A percentile compares a stretch with the other conserved stretches of the same genome.
Evolutionary conservation across 257 asterid species (phyloP).

Genomic region (Cordia subcordata): DNA sequence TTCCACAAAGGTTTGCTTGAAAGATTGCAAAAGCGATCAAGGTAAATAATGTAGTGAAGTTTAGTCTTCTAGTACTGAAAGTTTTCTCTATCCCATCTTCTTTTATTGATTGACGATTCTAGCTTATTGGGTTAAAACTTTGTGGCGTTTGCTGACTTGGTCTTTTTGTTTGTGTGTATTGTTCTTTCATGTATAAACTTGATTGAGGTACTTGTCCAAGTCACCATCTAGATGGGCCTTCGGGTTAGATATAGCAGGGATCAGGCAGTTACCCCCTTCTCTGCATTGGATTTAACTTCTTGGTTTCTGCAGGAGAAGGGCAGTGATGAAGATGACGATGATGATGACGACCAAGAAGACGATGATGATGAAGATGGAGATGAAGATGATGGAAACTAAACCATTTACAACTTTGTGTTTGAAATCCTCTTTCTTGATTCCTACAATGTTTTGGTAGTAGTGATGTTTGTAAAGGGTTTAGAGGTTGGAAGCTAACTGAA

Average conservation of each 20-base stretch:
- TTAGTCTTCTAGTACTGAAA: background rate
- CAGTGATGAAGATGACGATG: conserved; percentile 53
- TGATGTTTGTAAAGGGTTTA: conserved; percentile 18
- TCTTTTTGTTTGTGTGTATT: background rate
- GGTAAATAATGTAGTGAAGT: background rate
- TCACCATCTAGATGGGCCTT: too few species aligned
- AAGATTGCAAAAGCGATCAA: background rate
- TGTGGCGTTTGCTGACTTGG: background rate
- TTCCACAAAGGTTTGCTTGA: background rate
- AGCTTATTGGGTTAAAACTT: background rate
- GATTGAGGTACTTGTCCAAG: background rate
- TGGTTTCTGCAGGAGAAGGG: conserved; percentile 45
- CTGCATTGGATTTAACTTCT: too few species aligned
- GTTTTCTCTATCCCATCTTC: background rate
- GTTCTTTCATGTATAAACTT: too few species aligned
- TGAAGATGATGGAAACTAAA: background rate
- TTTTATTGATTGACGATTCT: background rate
- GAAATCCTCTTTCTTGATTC: background rate
- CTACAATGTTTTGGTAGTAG: conserved; percentile 1
- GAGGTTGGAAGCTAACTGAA: too few species aligned
- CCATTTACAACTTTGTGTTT: background rate
- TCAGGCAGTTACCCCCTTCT: too few species aligned
- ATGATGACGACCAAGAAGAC: conserved; percentile 30
- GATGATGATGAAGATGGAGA: conserved; percentile 42
- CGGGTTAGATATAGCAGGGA: too few species aligned